A percentile compares a stretch with the other conserved stretches of the same genome.
Conservation (phyloP, 805 yeast genomes). For the Kazachstania psychrophila region DNA sequence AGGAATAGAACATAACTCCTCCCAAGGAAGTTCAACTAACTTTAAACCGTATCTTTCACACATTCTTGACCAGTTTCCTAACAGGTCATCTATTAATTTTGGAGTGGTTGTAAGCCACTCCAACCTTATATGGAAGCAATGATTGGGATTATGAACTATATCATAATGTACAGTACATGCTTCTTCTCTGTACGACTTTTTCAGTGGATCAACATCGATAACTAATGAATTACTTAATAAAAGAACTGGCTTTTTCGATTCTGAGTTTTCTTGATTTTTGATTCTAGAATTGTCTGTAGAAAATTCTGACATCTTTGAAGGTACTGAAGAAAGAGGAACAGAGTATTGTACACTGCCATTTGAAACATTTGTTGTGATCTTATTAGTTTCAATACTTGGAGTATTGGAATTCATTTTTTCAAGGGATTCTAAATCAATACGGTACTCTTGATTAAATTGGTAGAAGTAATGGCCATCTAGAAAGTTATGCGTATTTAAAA, state of each 20-base stretch:
- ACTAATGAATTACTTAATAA: slow-evolving; percentile 57
- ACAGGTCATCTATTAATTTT: slow-evolving; percentile 68
- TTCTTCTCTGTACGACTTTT: slow-evolving; percentile 69
- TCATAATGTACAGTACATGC: slow-evolving; percentile 79
- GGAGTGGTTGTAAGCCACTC: slow-evolving; percentile 94
- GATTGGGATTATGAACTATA: slow-evolving; percentile 85
- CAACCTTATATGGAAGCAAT: slow-evolving; percentile 80
- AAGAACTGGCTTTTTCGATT: slow-evolving; percentile 30
- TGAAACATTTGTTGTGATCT: slow-evolving; percentile 4
- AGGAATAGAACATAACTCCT: slow-evolving; percentile 72
- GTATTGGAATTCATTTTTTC: slow-evolving; percentile 8
- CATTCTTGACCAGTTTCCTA: slow-evolving; percentile 67
- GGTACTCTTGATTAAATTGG: slow-evolving; percentile 50
- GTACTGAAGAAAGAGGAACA: slow-evolving; percentile 4
- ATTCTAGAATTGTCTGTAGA: slow-evolving; percentile 10
- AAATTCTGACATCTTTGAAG: slow-evolving; percentile 8
- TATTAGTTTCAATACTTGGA: slow-evolving; percentile 2
- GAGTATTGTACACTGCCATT: slow-evolving; percentile 8
- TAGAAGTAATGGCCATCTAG: slow-evolving; percentile 92
- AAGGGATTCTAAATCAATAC: slow-evolving; percentile 11
- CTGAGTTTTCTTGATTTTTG: slow-evolving; percentile 1
- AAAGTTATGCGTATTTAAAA: slow-evolving; percentile 72
- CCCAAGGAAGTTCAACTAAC: slow-evolving; percentile 85
- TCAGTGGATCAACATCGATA: slow-evolving; percentile 66
- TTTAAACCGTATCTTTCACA: slow-evolving; percentile 79